Evolutionary conservation across 2,329 filamentous ascomycete species (phyloP).

Genomic region (Incumbomyces lentus): DNA sequence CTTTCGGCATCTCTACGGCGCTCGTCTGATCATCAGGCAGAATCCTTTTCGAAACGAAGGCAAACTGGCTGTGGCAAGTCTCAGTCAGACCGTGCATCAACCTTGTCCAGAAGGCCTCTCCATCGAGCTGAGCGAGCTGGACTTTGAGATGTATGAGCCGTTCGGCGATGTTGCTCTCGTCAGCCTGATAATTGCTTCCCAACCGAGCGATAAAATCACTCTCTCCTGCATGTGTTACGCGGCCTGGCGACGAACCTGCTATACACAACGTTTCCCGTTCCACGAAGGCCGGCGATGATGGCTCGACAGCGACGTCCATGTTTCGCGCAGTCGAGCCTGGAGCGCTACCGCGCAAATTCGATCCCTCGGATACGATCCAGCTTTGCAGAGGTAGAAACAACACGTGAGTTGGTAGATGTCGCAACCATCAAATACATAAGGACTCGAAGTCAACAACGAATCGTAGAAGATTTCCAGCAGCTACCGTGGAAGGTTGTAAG

Average conservation of each 20-base stretch:
- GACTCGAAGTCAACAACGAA: too few species aligned
- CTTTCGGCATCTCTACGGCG: slow-evolving; percentile 50
- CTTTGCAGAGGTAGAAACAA: too few species aligned
- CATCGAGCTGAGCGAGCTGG: slow-evolving; percentile 41
- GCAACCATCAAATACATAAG: too few species aligned
- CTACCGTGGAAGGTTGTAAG: too few species aligned
- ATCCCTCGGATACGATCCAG: too few species aligned
- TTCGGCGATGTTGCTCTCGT: slow-evolving; percentile 53
- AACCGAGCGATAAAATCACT: slow-evolving; percentile 32
- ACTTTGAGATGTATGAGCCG: slow-evolving; percentile 50
- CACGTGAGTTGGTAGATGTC: too few species aligned
- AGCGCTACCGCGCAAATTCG: not conserved
- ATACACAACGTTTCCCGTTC: slow-evolving; percentile 35
- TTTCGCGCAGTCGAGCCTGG: not conserved
- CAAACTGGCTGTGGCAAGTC: slow-evolving; percentile 55
- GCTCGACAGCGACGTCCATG: slow-evolving; percentile 1
- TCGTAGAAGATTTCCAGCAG: too few species aligned
- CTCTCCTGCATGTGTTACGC: slow-evolving; percentile 35
- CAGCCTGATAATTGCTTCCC: slow-evolving; percentile 30
- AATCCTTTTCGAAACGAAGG: slow-evolving; percentile 57
- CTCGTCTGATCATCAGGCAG: slow-evolving; percentile 48
- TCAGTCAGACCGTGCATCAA: slow-evolving; percentile 55
- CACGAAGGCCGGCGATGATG: slow-evolving; percentile 5
- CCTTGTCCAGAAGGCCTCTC: slow-evolving; percentile 53
- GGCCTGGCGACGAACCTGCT: slow-evolving; percentile 30